Evolutionary conservation across 2,329 filamentous ascomycete species (phyloP).

Genomic region (Aspergillus aculeatus): DNA sequence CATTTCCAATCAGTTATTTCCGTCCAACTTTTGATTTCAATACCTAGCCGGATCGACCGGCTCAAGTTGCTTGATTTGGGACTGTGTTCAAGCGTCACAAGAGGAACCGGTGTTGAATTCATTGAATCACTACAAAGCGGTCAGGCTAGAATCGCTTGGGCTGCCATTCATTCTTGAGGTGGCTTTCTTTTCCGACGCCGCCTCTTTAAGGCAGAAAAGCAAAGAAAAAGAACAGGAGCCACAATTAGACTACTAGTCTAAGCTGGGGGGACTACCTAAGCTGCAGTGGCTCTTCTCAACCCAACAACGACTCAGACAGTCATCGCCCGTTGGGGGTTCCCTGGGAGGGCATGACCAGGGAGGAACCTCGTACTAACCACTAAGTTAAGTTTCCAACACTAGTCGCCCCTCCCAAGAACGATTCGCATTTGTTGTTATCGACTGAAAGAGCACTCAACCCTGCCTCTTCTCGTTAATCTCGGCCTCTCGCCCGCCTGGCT

Average conservation of each 20-base stretch:
- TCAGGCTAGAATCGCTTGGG: constrained; percentile 7
- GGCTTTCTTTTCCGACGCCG: constrained; percentile 5
- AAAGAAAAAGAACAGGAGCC: neutral
- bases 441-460: neutral
- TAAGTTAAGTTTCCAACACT: neutral
- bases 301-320: neutral
- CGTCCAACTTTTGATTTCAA: neutral
- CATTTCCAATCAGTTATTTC: neutral
- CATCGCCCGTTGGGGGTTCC: neutral
- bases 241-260: neutral
- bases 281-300: neutral
- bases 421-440: neutral
- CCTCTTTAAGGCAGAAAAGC: neutral
- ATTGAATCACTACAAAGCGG: constrained; percentile 6
- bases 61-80: neutral
- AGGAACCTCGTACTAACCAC: neutral
- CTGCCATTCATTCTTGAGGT: neutral
- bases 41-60: neutral
- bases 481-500: constrained; percentile 5
- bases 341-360: neutral
- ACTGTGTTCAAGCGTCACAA: neutral
- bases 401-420: neutral
- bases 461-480: constrained; percentile 6
- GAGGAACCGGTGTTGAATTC: neutral
- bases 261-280: neutral